Base-by-base conservation (phyloP, 2,329 filamentous ascomycete genomes). In the Byssochlamys sp. region DNA sequence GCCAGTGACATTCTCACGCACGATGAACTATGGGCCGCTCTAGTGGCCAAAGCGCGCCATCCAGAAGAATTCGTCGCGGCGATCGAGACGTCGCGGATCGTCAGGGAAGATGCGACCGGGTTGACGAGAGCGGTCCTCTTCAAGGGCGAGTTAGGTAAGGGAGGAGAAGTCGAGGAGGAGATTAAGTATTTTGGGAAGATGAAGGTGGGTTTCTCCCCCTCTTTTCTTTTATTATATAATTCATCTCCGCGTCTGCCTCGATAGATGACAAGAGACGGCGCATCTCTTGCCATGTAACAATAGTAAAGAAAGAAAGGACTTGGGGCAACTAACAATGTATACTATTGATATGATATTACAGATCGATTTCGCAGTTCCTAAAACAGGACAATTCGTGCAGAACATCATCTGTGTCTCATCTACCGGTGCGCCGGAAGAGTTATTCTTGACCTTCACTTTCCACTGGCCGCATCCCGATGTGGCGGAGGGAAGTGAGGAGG, bases 381-480 rank as follows among this genome's bases (percentile, higher is more conserved):
- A 73, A 10, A 69, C 73, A 55, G 78, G 76, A 5, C 70, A 73
- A 2, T 59, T 72, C 9, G 73, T 80, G 35, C 72, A 70, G 33
- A 80, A 80, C 56, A 73, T 77, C 25, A 64, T 80, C 26, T 74
- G 71, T 0, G 66, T 73, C 19, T 33, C 52, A 7, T n/a, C 27
- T 5, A 49, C 10, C 55, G 76, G 74, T 1, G 62, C 71, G 12
- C 66, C 65, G 12, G 59, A 63, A 7, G 73, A 75, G 53, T 62
- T 76, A 55, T 62, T 73, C 35, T 73, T 80, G 72, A 79, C 76
- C 11, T 80, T 78, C 59, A 72, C 70, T 25, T 80, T 80, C 63
- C 73, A 78, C 59, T 74, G 73, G 64, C 62, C 64, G 19, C 61
- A 73, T 52, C 69, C 70, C 1, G 59, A 73, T 50, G 59, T 77